phyloP scores from a whole-genome alignment of 2,329 filamentous ascomycete species.

The Calycina marina region DNA sequence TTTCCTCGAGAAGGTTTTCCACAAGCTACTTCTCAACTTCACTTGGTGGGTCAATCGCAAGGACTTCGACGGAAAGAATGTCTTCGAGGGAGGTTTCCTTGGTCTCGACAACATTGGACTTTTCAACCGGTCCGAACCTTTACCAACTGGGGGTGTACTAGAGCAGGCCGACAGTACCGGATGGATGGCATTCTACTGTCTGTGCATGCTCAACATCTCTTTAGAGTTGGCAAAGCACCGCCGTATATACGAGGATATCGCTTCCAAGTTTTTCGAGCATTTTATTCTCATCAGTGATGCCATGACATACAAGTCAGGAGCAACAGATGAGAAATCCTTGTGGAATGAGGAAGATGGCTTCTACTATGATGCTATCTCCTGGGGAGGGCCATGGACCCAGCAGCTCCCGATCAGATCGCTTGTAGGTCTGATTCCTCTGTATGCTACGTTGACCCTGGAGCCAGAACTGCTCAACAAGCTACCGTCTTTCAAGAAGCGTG shows the following conservation, averaged over 20 bases:
- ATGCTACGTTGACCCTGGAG: slow-evolving; percentile 81
- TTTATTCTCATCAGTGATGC: slow-evolving; percentile 97
- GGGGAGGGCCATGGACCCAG: slow-evolving; percentile 84
- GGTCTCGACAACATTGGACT: slow-evolving; percentile 94
- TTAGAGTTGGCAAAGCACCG: slow-evolving; percentile 91
- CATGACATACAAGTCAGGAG: slow-evolving; percentile 69
- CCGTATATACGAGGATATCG: slow-evolving; percentile 90
- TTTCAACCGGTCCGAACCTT: slow-evolving; percentile 90
- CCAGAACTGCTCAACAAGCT: slow-evolving; percentile 87
- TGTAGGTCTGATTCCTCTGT: slow-evolving; percentile 85
- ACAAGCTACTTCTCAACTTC: slow-evolving; percentile 90
- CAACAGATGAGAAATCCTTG: slow-evolving; percentile 63
- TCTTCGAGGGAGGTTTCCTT: slow-evolving; percentile 92
- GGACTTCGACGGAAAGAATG: slow-evolving; percentile 85
- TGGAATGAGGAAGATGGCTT: slow-evolving; percentile 97
- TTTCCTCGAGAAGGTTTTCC: slow-evolving; percentile 91
- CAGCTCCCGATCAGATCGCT: slow-evolving; percentile 85
- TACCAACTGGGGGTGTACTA: slow-evolving; percentile 83
- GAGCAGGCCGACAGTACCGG: slow-evolving; percentile 96
- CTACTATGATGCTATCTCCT: slow-evolving; percentile 97
- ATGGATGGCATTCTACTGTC: slow-evolving; percentile 97
- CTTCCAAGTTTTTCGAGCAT: slow-evolving; percentile 97
- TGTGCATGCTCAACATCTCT: slow-evolving; percentile 94
- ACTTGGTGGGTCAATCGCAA: slow-evolving; percentile 99
- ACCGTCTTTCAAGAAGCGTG: slow-evolving; percentile 79